Conservation (phyloP, 495 filamentous ascomycete genomes). For the Podospora conica region DNA sequence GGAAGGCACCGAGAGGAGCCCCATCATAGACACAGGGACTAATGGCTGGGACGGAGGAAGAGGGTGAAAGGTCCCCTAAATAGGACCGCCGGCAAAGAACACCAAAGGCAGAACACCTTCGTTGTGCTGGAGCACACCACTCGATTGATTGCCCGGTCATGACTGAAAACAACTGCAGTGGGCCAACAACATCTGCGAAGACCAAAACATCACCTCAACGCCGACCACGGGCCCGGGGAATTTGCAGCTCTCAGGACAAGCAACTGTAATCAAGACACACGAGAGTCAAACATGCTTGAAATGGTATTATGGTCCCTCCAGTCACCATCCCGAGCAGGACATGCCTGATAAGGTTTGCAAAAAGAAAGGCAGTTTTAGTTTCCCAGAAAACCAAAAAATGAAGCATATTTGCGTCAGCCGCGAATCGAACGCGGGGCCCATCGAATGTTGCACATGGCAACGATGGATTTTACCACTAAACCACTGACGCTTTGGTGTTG, state of each 20-base stretch:
- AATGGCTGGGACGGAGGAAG: neutral
- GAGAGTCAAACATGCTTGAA: neutral
- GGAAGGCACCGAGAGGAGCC: too few species aligned
- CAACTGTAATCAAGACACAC: neutral
- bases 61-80: neutral
- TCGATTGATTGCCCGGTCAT: neutral
- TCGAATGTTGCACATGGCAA: conserved; percentile 26
- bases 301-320: neutral
- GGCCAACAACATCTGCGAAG: too few species aligned
- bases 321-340: too few species aligned
- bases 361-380: too few species aligned
- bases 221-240: too few species aligned
- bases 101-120: neutral
- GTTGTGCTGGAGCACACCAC: neutral
- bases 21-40: neutral
- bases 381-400: neutral
- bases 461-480: neutral
- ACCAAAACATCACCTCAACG: neutral
- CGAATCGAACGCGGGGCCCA: conserved; percentile 50
- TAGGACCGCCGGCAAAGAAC: neutral
- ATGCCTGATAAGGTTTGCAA: neutral
- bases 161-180: neutral
- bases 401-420: conserved; percentile 34
- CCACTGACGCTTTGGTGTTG: neutral
- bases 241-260: too few species aligned